Conservation (phyloP, 192 early-diverging fungal species). For the Mortierella claussenii region DNA sequence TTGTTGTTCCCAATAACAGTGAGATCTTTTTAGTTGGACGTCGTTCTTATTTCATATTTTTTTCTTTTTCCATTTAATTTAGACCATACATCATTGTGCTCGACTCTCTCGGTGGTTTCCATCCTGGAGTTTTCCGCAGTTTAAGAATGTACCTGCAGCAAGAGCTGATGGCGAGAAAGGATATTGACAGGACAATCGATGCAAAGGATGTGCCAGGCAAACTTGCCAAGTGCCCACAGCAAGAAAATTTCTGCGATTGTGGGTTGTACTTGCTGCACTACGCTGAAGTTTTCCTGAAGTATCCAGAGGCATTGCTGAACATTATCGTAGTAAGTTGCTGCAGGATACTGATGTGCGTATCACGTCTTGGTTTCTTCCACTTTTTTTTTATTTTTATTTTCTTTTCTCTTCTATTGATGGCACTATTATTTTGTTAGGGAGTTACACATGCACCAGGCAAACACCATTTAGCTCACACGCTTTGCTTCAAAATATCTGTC, state of each 20-base stretch:
- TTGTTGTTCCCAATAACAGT: no score
- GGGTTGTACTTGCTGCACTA: constrained; percentile 89
- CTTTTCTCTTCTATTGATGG: no score
- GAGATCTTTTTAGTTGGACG: no score
- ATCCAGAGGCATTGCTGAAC: constrained; percentile 52
- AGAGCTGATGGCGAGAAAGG: constrained; percentile 56
- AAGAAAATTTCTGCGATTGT: constrained; percentile 87
- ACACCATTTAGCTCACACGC: no score
- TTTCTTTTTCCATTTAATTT: neutral
- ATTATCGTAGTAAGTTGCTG: constrained; percentile 56
- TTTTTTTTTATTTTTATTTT: neutral
- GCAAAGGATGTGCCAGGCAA: constrained; percentile 41
- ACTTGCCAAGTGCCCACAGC: constrained; percentile 77
- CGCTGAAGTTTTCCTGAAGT: constrained; percentile 72
- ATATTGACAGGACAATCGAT: constrained; percentile 33
- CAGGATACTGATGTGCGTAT: no score
- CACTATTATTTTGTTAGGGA: no score
- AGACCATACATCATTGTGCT: constrained; percentile 69
- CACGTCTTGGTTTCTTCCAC: no score
- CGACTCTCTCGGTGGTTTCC: constrained; percentile 68
- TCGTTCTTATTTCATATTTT: neutral
- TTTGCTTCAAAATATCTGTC: no score
- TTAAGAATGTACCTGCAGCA: constrained; percentile 53
- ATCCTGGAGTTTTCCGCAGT: constrained; percentile 52
- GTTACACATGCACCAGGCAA: no score